Percentiles rank a stretch among this genome's conserved stretches.
Conservation (phyloP, 305 asterid species). For the Withania somnifera region DNA sequence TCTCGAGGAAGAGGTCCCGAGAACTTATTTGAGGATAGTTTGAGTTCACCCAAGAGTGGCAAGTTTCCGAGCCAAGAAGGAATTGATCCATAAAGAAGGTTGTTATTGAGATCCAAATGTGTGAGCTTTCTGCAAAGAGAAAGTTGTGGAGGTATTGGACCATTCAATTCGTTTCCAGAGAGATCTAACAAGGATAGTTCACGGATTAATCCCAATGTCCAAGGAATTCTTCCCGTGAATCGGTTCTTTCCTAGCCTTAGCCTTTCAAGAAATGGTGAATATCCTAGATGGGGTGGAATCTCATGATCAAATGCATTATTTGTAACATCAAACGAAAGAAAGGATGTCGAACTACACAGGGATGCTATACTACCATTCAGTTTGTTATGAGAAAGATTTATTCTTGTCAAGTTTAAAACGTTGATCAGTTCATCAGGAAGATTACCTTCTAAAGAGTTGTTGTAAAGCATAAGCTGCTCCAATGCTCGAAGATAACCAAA, state of each 20-base stretch:
- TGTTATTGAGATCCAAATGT: constrained; percentile 73
- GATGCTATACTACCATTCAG: constrained; percentile 66
- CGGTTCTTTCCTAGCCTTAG: constrained; percentile 63
- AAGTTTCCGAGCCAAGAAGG: constrained; percentile 76
- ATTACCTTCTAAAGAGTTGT: constrained; percentile 67
- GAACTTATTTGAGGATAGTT: constrained; percentile 53
- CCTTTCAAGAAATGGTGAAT: constrained; percentile 60
- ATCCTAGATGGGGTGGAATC: constrained; percentile 57
- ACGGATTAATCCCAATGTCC: constrained; percentile 52
- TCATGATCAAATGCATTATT: constrained; percentile 58
- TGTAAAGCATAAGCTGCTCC: constrained; percentile 70
- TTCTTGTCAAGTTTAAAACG: constrained; percentile 61
- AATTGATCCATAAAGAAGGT: constrained; percentile 52
- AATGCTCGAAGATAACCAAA: constrained; percentile 51
- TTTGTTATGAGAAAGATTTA: constrained; percentile 63
- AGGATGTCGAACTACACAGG: constrained; percentile 46
- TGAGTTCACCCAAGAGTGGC: constrained; percentile 75
- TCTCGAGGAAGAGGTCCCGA: constrained; percentile 54
- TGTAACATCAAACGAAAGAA: constrained; percentile 72
- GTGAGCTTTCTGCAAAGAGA: constrained; percentile 54
- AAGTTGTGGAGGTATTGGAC: constrained; percentile 61
- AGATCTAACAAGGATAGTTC: constrained; percentile 58
- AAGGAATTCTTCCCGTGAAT: constrained; percentile 61
- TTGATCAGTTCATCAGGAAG: constrained; percentile 46
- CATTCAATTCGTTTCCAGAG: constrained; percentile 56